Base-by-base conservation (phyloP, 139 green algal genomes). In the Microglena sp. region DNA sequence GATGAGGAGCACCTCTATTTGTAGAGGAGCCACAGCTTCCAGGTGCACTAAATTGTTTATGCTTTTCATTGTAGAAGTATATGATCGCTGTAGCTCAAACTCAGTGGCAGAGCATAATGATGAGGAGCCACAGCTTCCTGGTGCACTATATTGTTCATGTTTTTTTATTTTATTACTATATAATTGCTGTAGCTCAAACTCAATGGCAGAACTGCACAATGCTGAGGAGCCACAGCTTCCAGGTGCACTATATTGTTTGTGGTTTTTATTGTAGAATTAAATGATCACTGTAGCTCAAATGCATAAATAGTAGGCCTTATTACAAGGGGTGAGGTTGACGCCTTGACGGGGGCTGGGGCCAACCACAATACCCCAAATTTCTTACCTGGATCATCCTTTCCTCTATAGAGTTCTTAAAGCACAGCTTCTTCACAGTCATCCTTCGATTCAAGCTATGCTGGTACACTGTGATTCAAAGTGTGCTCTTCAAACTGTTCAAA, bases 331-430 rank as follows among this genome's bases (percentile, higher is more conserved):
- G n/a, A n/a, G n/a, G n/a, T n/a, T n/a, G n/a, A n/a, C n/a, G n/a
- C n/a, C 40, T 24, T 18, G 40, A 22, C 6, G 8, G n/a, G 27
- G 8, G 21, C n/a, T n/a, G n/a, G n/a, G n/a, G n/a, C n/a, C n/a
- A n/a, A n/a, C n/a, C n/a, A n/a, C n/a, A n/a, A n/a, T n/a, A n/a
- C n/a, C n/a, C n/a, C n/a, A n/a, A n/a, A n/a, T n/a, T n/a, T n/a
- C n/a, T n/a, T n/a, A n/a, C n/a, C n/a, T 64, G 40, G 29, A 64
- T 44, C 21, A 64, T 64, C 7, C 6, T 31, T 21, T 64, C 56
- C 31, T 64, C 56, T 31, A 64, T 31, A 36, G 56, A 64, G 56
- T 31, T 31, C 56, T 64, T n/a, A 22, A 22, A 11, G 5, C 11
- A 50, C 15, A 50, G 18, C 15, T 18, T 11, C 40, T 50, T 50